Evolutionary conservation across 2,329 filamentous ascomycete genomes (phyloP), one percentile per base, ranked within the genome.

Genomic region (Botrytis fragariae): DNA sequence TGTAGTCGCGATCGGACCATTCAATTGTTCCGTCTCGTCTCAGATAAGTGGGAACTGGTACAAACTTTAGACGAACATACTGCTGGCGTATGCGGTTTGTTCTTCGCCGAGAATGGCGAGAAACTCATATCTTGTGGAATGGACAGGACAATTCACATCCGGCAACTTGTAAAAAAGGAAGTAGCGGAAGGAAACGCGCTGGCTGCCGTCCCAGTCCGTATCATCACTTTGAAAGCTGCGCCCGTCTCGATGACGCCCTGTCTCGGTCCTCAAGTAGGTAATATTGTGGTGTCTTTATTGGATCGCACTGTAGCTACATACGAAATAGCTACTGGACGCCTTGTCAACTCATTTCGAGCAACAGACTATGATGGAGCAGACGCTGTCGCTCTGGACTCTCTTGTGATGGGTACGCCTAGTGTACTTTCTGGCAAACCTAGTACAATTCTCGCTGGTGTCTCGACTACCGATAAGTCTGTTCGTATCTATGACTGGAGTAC

Each of bases 381-480:
- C 79, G 89, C 94, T 9, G 95, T 95, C 0, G 89, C 96, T 61
- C 84, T 98, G 77, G 93, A 95, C 76, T 93, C 92, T 0, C 86
- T 99, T 44, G 89, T 90, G 2, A 89, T 91, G 73, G 90, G 88
- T 65, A 83, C 86, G 80, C 78, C 89, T 80, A 83, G 89, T 78
- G 82, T 86, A 75, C 82, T 87, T 82, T 62, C 86, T 81, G 81
- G 89, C 84, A 76, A 78, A 59, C 82, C 87, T 4, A 61, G 63
- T 37, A 88, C 90, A 42, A 88, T 97, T 69, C 86, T 99, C 69
- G 87, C 96, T 29, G 95, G 94, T n/a, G 88, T 96, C 18, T 98
- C 95, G 14, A 95, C 95, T 78, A 97, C 93, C 0, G 96, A 99
- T 82, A 99, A 98, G 81, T 98, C 96, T 0, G 91, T 99, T 72